Percentiles rank a stretch among this genome's conserved stretches.
Conservation (phyloP, 1,139 yeast genomes). For the Blastobotrys buckinghamii region DNA sequence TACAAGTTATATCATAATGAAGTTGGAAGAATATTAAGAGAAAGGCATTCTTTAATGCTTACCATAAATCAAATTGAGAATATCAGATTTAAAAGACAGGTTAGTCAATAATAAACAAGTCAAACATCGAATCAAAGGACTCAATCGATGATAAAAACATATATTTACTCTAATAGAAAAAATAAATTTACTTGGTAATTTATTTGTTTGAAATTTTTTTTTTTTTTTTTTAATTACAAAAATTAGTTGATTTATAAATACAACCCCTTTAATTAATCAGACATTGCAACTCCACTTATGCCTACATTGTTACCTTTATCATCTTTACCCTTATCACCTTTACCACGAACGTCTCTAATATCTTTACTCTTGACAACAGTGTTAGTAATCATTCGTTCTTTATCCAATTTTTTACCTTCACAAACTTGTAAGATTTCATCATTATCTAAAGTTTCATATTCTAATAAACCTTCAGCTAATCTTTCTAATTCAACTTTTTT, state of each 20-base stretch:
- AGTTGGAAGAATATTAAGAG: no score
- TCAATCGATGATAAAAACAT: no score
- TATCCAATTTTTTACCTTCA: conserved; percentile 65
- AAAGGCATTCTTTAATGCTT: no score
- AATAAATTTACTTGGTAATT: no score
- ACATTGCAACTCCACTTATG: conserved; percentile 6
- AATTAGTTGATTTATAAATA: neutral
- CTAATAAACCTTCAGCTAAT: conserved; percentile 87
- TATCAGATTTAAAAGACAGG: no score
- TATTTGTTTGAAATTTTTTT: no score
- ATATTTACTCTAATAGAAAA: no score
- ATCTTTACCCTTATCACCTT: conserved; percentile 16
- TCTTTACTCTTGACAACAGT: conserved; percentile 59
- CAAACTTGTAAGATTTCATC: conserved; percentile 87
- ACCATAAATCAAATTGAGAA: no score
- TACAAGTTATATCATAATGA: no score
- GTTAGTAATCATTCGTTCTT: conserved; percentile 64
- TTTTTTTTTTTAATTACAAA: no score
- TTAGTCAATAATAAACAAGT: no score
- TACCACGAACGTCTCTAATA: conserved; percentile 30
- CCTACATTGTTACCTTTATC: conserved; percentile 13
- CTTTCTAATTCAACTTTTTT: conserved; percentile 70
- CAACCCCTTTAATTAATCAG: neutral
- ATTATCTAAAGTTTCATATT: conserved; percentile 88
- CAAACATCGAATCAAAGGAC: no score